Evolutionary conservation across 352 stramenopile genomes (phyloP), one percentile per base, ranked within the genome.

Genomic region (Globisporangium ultimum): DNA sequence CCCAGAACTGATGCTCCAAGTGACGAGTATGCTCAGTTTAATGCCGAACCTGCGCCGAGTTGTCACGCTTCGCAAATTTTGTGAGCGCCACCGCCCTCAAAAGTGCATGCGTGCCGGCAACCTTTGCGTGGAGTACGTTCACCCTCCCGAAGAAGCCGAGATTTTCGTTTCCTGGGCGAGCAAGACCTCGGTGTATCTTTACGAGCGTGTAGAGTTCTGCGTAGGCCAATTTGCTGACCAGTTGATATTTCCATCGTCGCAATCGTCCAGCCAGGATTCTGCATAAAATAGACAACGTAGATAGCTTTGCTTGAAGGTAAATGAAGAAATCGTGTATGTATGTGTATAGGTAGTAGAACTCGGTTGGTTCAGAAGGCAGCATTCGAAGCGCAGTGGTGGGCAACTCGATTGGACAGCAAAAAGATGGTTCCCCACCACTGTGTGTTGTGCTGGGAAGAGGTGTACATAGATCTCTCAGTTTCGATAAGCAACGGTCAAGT

Each of bases 111-210:
- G 77, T 42, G 68, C 73, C 22, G 61, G 64, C 10, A 91, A 78
- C 52, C 73, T 68, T 48, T 94, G 84, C 60, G 60, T 86, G 21
- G 67, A 82, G 12, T 94, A 89, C 60, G 74, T 85, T 10, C 79
- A 93, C 53, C 84, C 84, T 32, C 84, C 84, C 0, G 38, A 74
- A 47, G 67, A 89, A 61, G 71, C 70, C 36, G 71, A 91, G 61
- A 91, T 94, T 59, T 62, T 78, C 24, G 84, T 94, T 32, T 94
- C 84, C 36, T 94, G 84, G 84, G 79, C 84, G 45, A 74, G 80
- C 61, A 87, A 91, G 64, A 80, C 84, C 7, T 81, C 70, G 2
- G 76, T 88, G 42, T 94, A 90, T 56, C 61, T 87, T 15, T 94
- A 94, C 76, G 70, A 89, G 52, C 71, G 66, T 42, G 48, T 87